Evolutionary conservation across 805 yeast species (phyloP).

Genomic region (Komagataella ulmi): DNA sequence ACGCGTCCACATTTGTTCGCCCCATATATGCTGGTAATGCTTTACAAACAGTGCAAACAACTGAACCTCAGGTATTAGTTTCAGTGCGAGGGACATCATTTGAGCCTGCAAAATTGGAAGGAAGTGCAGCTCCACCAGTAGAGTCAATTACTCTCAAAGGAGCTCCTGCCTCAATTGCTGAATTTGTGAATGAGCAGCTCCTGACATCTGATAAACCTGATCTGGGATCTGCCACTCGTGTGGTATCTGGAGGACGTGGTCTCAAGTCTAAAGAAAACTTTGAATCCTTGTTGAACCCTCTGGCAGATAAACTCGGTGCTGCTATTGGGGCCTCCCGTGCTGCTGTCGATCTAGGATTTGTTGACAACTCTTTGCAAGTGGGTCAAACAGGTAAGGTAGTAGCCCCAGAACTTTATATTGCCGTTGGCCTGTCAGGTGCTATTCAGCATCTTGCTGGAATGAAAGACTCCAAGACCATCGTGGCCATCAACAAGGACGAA

Average conservation of each 20-base stretch:
- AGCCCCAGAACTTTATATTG: constrained; percentile 90
- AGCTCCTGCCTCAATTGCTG: constrained; percentile 24
- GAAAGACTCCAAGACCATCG: constrained; percentile 91
- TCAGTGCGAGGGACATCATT: constrained; percentile 86
- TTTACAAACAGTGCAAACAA: constrained; percentile 62
- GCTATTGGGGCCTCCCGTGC: constrained; percentile 98
- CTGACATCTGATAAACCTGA: constrained; percentile 82
- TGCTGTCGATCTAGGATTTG: constrained; percentile 92
- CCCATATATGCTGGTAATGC: constrained; percentile 97
- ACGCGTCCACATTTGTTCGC: constrained; percentile 66
- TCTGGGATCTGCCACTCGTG: constrained; percentile 65
- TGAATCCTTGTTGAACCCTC: constrained; percentile 62
- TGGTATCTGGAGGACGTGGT: constrained; percentile 92
- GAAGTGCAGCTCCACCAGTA: constrained; percentile 22
- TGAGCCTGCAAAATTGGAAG: constrained; percentile 11
- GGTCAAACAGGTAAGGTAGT: constrained; percentile 98
- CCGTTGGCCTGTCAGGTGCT: constrained; percentile 94
- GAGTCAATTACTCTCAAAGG: constrained; percentile 32
- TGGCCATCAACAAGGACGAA: constrained; percentile 87
- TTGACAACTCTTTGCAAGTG: constrained; percentile 91
- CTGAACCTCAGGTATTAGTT: constrained; percentile 50
- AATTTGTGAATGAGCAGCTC: constrained; percentile 68
- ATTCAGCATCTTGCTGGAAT: constrained; percentile 97
- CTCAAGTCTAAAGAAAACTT: constrained; percentile 82
- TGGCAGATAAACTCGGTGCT: constrained; percentile 75